Conservation (phyloP, 2,329 filamentous ascomycete species). For the Cadophora sp. region DNA sequence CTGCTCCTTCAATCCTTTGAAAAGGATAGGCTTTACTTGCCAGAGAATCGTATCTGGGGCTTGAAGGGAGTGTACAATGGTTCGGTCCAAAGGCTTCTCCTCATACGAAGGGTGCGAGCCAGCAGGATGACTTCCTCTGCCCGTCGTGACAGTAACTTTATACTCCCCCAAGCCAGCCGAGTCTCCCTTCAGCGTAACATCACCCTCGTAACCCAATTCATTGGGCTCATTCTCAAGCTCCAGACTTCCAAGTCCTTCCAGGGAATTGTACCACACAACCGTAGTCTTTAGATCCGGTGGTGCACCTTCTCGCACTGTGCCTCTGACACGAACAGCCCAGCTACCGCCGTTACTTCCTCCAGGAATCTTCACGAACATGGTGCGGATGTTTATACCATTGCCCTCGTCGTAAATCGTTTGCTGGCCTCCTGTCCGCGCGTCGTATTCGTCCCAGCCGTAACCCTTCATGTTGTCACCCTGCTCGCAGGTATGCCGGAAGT, state of each 20-base stretch:
- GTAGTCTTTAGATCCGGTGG: conserved; percentile 73
- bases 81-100: conserved; percentile 76
- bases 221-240: conserved; percentile 63
- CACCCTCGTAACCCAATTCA: conserved; percentile 58
- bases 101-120: conserved; percentile 70
- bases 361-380: conserved; percentile 91
- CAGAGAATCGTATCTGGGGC: conserved; percentile 75
- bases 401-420: conserved; percentile 90
- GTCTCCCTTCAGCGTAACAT: conserved; percentile 73
- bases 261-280: conserved; percentile 79
- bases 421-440: conserved; percentile 83
- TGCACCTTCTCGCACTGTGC: conserved; percentile 74
- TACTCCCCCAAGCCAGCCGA: conserved; percentile 80
- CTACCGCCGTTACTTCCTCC: conserved; percentile 85
- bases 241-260: conserved; percentile 78
- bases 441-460: conserved; percentile 98
- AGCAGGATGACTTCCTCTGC: conserved; percentile 65
- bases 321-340: conserved; percentile 90
- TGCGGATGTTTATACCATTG: conserved; percentile 89
- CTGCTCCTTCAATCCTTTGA: conserved; percentile 66
- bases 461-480: conserved; percentile 93
- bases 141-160: conserved; percentile 77
- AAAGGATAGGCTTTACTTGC: conserved; percentile 78
- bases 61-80: conserved; percentile 75
- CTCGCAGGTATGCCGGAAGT: conserved; percentile 93